Conservation (phyloP, 225 moss, liverwort and hornwort species). For the Marchantia paleacea region DNA sequence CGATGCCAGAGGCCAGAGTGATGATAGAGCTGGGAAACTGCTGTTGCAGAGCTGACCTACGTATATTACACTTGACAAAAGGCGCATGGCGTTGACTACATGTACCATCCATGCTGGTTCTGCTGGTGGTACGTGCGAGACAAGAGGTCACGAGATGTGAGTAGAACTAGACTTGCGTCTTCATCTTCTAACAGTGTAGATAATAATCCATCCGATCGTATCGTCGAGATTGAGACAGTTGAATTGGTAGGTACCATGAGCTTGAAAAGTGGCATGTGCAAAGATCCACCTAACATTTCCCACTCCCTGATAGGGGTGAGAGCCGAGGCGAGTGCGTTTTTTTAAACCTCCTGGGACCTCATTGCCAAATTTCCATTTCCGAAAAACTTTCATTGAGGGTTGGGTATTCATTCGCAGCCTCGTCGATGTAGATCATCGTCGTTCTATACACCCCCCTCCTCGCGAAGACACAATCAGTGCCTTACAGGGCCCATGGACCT, state of each 20-base stretch:
- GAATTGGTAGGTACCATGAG: not conserved
- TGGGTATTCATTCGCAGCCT: not conserved
- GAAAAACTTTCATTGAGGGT: not conserved
- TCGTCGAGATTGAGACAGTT: not conserved
- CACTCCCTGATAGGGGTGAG: not conserved
- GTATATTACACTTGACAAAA: not conserved
- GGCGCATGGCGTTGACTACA: not conserved
- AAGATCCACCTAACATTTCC: not conserved
- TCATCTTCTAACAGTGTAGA: not conserved
- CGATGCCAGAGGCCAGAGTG: not conserved
- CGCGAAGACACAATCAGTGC: not conserved
- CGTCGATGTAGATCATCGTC: not conserved
- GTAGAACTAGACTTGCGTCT: constrained; percentile 2
- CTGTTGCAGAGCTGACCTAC: not conserved
- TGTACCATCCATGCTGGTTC: not conserved
- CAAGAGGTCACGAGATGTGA: constrained; percentile 10
- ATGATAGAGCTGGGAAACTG: not conserved
- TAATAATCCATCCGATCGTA: not conserved
- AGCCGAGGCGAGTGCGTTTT: not conserved
- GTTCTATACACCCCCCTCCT: not conserved
- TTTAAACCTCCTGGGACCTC: not conserved
- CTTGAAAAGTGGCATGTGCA: not conserved
- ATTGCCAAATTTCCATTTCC: not conserved
- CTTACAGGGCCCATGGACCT: not conserved
- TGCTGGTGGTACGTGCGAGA: not conserved